Percentiles rank a stretch among this genome's conserved stretches.
These are phyloP conservation scores for Chenopodium suecicum DNA, from an alignment of 148 eudicot species.

Conservation along the genomic window DNA sequence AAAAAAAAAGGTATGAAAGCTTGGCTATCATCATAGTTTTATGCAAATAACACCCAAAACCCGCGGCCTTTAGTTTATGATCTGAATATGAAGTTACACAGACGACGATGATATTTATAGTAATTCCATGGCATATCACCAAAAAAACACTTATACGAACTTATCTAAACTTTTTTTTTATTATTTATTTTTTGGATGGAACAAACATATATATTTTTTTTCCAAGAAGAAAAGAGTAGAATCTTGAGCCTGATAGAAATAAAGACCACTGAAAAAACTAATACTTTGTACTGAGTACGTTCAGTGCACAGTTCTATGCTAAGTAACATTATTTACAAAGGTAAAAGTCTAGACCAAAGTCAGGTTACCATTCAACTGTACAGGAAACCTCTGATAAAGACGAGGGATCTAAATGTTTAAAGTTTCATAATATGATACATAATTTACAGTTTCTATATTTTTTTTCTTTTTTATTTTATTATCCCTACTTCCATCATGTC, in stretches of 20 bases:
- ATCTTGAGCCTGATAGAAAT: neutral
- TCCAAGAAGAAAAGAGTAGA: neutral
- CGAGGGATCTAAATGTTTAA: slow-evolving; percentile 8
- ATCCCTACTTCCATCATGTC: slow-evolving; percentile 75
- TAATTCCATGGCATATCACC: too few species aligned
- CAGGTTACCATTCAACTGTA: slow-evolving; percentile 24
- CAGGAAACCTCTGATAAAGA: slow-evolving; percentile 17
- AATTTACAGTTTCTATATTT: slow-evolving; percentile 19
- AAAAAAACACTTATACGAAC: neutral
- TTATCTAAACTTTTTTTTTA: neutral
- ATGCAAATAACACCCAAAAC: neutral
- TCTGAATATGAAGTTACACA: neutral
- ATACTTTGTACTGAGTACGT: too few species aligned
- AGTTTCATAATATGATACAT: slow-evolving; percentile 22
- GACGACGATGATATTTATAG: too few species aligned
- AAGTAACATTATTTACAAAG: slow-evolving; percentile 23
- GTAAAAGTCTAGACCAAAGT: slow-evolving; percentile 4
- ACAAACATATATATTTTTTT: too few species aligned
- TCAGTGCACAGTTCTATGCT: slow-evolving; percentile 11
- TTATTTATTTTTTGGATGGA: too few species aligned
- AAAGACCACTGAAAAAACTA: neutral
- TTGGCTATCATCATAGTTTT: too few species aligned
- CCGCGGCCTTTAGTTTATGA: neutral
- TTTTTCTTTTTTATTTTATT: neutral
- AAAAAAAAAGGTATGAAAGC: too few species aligned